These are phyloP conservation scores for Colletotrichum spaethianum DNA, from an alignment of 2,329 filamentous ascomycete species.

Conservation along the genomic window DNA sequence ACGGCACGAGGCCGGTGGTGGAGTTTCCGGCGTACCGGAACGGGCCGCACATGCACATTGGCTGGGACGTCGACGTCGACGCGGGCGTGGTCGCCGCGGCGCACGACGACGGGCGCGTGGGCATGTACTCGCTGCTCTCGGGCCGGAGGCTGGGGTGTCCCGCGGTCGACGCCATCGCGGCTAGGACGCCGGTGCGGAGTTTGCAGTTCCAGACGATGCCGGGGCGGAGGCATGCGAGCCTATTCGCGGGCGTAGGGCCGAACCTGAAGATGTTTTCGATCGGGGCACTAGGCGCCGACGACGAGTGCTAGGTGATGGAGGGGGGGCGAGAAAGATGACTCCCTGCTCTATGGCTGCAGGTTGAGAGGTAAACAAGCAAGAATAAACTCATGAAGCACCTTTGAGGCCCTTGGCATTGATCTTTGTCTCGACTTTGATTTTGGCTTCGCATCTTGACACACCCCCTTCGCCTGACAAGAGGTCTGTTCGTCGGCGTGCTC, in stretches of 20 bases:
- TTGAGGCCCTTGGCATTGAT: not conserved
- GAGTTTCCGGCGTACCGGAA: conserved; percentile 67
- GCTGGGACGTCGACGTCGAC: conserved; percentile 65
- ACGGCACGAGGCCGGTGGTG: conserved; percentile 57
- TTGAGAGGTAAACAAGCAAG: not conserved
- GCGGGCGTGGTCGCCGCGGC: conserved; percentile 68
- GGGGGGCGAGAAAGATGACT: not conserved
- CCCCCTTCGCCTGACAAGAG: not conserved
- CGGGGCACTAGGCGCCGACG: conserved; percentile 49
- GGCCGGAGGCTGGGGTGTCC: conserved; percentile 55
- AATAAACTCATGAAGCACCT: not conserved
- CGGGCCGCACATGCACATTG: conserved; percentile 61
- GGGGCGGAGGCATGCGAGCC: conserved; percentile 59
- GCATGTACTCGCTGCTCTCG: conserved; percentile 64
- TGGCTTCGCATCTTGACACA: not conserved
- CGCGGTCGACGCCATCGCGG: conserved; percentile 45
- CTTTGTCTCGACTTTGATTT: not conserved
- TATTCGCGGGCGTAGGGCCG: conserved; percentile 60
- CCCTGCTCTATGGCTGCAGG: not conserved
- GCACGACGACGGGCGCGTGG: conserved; percentile 64
- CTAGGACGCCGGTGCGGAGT: conserved; percentile 54
- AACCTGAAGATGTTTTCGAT: conserved; percentile 62
- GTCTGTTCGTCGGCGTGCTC: too few species aligned
- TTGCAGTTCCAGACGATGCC: conserved; percentile 63
- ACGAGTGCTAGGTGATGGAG: conserved; percentile 47